phyloP scores from a whole-genome alignment of 768 basidiomycete genomes.

The Kwoniella botswanensis region DNA sequence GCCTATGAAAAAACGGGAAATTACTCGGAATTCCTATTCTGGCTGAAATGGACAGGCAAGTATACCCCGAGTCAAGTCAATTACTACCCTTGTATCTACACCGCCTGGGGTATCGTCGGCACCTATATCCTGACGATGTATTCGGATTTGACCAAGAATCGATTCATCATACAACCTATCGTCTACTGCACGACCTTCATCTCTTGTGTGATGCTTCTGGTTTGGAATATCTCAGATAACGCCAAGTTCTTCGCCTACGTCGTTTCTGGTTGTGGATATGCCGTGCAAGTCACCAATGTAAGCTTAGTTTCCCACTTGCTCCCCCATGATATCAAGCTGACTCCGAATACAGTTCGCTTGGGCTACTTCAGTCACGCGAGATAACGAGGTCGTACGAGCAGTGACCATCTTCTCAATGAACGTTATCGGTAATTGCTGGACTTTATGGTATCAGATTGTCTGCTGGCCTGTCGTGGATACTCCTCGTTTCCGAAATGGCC shows the following conservation, averaged over 20 bases:
- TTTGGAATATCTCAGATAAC: constrained; percentile 65
- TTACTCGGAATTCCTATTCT: constrained; percentile 26
- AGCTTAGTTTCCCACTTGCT: not conserved
- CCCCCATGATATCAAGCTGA: not conserved
- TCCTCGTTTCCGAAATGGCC: constrained; percentile 72
- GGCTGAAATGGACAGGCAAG: constrained; percentile 30
- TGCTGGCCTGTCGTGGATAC: constrained; percentile 77
- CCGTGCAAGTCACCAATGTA: constrained; percentile 72
- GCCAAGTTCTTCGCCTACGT: constrained; percentile 78
- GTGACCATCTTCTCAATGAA: constrained; percentile 79
- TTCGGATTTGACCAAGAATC: constrained; percentile 33
- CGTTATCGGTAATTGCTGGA: constrained; percentile 44
- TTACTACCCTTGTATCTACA: constrained; percentile 40
- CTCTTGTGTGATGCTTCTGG: constrained; percentile 61
- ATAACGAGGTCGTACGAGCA: constrained; percentile 72
- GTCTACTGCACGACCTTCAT: constrained; percentile 33
- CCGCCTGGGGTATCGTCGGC: constrained; percentile 37
- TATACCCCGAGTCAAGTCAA: constrained; percentile 30
- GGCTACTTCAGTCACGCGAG: constrained; percentile 77
- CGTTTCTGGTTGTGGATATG: constrained; percentile 69
- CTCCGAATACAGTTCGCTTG: constrained; percentile 56
- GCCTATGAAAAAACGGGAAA: constrained; percentile 33
- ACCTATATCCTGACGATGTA: constrained; percentile 33
- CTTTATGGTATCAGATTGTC: constrained; percentile 55
- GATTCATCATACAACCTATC: constrained; percentile 44